A percentile compares a stretch with the other conserved stretches of the same genome.
phyloP scores from a whole-genome alignment of 768 basidiomycete genomes.

The Lentinula raphanica region DNA sequence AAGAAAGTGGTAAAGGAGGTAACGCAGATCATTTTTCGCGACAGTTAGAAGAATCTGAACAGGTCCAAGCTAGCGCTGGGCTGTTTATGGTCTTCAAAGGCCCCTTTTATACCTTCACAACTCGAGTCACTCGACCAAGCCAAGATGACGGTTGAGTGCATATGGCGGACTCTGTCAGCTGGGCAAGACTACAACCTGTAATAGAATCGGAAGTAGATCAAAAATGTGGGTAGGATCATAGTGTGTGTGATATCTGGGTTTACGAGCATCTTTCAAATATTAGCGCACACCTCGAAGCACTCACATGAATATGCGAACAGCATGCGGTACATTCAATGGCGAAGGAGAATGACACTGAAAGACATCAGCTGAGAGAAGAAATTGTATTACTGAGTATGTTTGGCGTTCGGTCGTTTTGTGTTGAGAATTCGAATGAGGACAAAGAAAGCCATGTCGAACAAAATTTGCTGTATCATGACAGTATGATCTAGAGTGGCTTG shows the following conservation, averaged over 20 bases:
- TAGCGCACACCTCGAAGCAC: neutral
- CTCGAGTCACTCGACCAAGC: neutral
- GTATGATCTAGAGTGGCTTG: too few species aligned
- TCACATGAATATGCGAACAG: neutral
- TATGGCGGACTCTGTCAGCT: neutral
- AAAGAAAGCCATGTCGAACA: too few species aligned
- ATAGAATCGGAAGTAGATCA: neutral
- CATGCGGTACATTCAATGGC: neutral
- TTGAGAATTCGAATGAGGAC: too few species aligned
- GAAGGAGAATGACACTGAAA: neutral
- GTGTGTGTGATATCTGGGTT: too few species aligned
- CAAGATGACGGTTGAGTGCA: neutral
- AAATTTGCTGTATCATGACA: too few species aligned
- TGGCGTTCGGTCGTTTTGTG: neutral
- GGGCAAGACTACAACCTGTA: neutral
- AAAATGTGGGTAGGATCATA: neutral
- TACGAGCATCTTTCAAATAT: neutral
- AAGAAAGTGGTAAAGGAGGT: slow-evolving; percentile 18
- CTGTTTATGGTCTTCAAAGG: neutral
- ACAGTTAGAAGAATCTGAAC: neutral
- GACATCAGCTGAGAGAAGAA: neutral
- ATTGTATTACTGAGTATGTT: too few species aligned
- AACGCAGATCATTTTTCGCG: neutral
- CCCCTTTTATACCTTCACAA: neutral
- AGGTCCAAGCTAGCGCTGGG: neutral